Conservation (phyloP, 2,329 filamentous ascomycete genomes). For the Emmonsiellopsis sp. region DNA sequence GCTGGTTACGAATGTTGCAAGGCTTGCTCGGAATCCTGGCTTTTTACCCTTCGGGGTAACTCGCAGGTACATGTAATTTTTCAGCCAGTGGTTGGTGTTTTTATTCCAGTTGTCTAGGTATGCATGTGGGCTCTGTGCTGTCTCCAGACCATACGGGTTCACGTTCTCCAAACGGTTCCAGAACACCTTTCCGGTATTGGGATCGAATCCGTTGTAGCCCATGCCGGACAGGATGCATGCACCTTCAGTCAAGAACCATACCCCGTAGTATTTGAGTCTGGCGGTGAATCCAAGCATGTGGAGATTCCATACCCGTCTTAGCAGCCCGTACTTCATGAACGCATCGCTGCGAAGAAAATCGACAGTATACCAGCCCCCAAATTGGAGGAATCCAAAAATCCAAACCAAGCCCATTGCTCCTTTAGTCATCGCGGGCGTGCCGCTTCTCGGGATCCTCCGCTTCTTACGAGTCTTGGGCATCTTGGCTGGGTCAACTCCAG, state of each 20-base stretch:
- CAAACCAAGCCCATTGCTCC: constrained; percentile 63
- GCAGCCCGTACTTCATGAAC: constrained; percentile 59
- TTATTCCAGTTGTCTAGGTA: constrained; percentile 96
- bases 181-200: constrained; percentile 70
- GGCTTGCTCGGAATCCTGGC: constrained; percentile 85
- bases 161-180: constrained; percentile 92
- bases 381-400: constrained; percentile 68
- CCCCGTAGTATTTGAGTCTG: constrained; percentile 91
- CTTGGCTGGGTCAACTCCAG: constrained; percentile 73
- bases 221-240: constrained; percentile 89
- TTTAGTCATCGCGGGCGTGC: constrained; percentile 73
- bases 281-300: constrained; percentile 76
- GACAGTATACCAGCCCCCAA: constrained; percentile 59
- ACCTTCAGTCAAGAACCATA: constrained; percentile 89
- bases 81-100: constrained; percentile 94
- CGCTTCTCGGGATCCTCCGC: constrained; percentile 85
- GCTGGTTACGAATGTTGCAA: constrained; percentile 89
- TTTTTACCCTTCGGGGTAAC: constrained; percentile 95
- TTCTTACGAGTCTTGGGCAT: constrained; percentile 79
- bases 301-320: constrained; percentile 66
- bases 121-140: constrained; percentile 84
- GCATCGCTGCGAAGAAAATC: constrained; percentile 55
- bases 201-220: constrained; percentile 88
- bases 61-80: constrained; percentile 90
- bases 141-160: constrained; percentile 73